Conservation (phyloP, 192 early-diverging fungal species). For the Podila horticola region DNA sequence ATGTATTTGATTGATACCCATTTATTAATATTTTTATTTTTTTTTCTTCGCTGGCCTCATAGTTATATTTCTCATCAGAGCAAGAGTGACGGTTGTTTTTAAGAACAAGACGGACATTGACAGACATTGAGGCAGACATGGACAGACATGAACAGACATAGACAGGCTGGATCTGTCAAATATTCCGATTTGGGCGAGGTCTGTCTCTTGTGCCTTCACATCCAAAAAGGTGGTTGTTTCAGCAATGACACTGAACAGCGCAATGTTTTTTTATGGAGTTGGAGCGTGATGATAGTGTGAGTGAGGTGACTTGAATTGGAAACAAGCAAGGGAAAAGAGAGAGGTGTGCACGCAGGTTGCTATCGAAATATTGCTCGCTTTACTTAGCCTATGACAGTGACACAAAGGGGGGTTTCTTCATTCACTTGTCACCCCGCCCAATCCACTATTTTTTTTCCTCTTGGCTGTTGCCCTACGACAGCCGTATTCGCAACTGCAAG, state of each 20-base stretch:
- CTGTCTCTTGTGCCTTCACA: neutral
- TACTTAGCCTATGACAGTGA: neutral
- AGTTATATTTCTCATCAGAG: no score
- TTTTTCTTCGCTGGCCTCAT: no score
- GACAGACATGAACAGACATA: no score
- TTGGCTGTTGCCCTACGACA: neutral
- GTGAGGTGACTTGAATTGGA: neutral
- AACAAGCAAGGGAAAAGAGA: neutral
- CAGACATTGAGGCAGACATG: no score
- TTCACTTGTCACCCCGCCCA: no score
- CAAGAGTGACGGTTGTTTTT: no score
- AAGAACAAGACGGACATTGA: no score
- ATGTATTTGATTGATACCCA: no score
- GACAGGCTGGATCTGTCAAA: no score
- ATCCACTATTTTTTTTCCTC: neutral
- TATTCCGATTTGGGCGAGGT: slow-evolving; percentile 23
- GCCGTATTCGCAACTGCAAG: no score
- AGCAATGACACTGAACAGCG: neutral
- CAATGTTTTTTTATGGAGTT: neutral
- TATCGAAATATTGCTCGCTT: slow-evolving; percentile 22
- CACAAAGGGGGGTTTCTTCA: neutral
- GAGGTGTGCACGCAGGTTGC: neutral
- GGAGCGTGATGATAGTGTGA: neutral
- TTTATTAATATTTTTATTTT: no score
- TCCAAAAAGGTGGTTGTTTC: no score